These are phyloP conservation scores for Tricholoma sp. DNA, from an alignment of 768 basidiomycete species.

Conservation along the genomic window DNA sequence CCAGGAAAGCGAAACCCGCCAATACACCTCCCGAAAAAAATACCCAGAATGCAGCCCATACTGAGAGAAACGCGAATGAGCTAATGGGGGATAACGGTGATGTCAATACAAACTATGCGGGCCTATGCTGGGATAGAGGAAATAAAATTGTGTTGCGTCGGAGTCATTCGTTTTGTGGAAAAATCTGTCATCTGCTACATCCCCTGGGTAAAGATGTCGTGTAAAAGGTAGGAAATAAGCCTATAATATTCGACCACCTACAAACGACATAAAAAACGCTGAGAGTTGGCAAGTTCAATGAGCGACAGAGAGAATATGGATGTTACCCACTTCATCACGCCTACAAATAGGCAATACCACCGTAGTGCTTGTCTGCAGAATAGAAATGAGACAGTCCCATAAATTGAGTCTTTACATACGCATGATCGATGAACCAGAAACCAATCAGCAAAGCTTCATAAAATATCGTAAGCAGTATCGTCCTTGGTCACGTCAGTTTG, in stretches of 20 bases:
- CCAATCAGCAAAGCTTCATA: constrained; percentile 88
- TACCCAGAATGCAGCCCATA: constrained; percentile 86
- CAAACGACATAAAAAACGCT: constrained; percentile 87
- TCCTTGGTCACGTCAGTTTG: constrained; percentile 43
- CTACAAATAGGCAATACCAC: constrained; percentile 80
- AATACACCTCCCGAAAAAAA: constrained; percentile 70
- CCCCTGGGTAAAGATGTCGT: constrained; percentile 48
- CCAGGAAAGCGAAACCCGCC: constrained; percentile 74
- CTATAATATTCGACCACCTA: constrained; percentile 29
- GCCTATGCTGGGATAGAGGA: constrained; percentile 65
- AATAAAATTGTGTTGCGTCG: constrained; percentile 83
- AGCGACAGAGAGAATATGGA: background rate
- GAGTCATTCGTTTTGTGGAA: constrained; percentile 94
- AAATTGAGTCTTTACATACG: constrained; percentile 41
- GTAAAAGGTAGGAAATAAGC: background rate
- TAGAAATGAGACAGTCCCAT: background rate
- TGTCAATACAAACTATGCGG: constrained; percentile 54
- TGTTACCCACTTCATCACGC: constrained; percentile 71
- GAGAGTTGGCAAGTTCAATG: background rate
- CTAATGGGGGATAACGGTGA: background rate
- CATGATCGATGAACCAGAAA: constrained; percentile 95
- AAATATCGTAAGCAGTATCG: constrained; percentile 72
- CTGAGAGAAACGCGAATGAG: constrained; percentile 30
- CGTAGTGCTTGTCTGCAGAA: constrained; percentile 64
- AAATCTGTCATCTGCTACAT: constrained; percentile 90